Evolutionary conservation across 192 early-diverging fungal species (phyloP), one percentile per base, ranked within the genome.

Genomic region (Powellomyces hirtus): DNA sequence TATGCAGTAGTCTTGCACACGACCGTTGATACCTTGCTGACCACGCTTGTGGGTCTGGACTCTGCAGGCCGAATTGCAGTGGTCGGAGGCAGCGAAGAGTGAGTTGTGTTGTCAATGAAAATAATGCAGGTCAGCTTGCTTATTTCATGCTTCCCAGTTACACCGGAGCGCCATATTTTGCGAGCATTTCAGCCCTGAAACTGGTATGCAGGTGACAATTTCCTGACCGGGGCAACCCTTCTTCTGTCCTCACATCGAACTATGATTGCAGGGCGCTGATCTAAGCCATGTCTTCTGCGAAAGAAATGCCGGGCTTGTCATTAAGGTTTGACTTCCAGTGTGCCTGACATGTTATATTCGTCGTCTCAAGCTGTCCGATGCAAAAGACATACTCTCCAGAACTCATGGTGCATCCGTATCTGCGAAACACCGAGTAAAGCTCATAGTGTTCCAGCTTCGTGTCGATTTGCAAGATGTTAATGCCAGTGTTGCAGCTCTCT

Each of bases 121-220:
- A n/a, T n/a, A n/a, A n/a, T n/a, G n/a, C n/a, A n/a, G n/a, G n/a
- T n/a, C n/a, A n/a, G n/a, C n/a, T n/a, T n/a, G n/a, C n/a, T n/a
- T 8, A 35, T 38, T 7, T 59, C 55, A 10, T n/a, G 42, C 22
- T 59, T 27, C n/a, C 40, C 46, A 69, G 69, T 34, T 73, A 76
- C 50, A 68, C 96, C 0, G 95, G 96, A 0, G 96, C 96, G 1
- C 95, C 96, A 1, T 98, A 86, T 65, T 98, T 95, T 73, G 91
- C 91, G 40, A 86, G 76, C 0, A 90, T 89, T 53, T 69, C 87
- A 8, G 79, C 89, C 1, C 80, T 93, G 70, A 82, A 87, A 73
- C 49, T 88, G 70, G 92, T 92, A 22, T 27, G 59, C 59, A 35
- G 33, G 16, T 35, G n/a, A n/a, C 11, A 55, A 26, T 44, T 30